phyloP scores from a whole-genome alignment of 108 stramenopile species.

The Bacterosira constricta region DNA sequence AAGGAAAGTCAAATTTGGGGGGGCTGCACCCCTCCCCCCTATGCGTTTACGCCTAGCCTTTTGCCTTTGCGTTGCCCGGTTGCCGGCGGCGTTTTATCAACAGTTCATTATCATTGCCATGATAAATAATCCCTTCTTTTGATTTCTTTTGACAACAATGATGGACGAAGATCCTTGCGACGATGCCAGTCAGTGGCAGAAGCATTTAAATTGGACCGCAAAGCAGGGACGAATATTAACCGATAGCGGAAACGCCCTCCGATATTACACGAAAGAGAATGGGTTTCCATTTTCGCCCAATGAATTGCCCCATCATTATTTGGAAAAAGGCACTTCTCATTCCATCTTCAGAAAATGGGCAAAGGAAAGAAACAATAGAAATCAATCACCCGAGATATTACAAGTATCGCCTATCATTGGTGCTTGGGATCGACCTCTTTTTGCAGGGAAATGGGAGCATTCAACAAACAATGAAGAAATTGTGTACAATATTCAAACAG shows the following conservation, averaged over 20 bases:
- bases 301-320: conserved; percentile 86
- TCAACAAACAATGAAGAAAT: conserved; percentile 75
- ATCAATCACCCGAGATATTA: neutral
- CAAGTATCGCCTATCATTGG: conserved; percentile 58
- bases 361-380: neutral
- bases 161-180: neutral
- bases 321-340: conserved; percentile 61
- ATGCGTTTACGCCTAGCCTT: too few species aligned
- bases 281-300: conserved; percentile 68
- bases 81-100: too few species aligned
- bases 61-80: too few species aligned
- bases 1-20: too few species aligned
- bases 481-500: conserved; percentile 85
- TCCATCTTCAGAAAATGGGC: conserved; percentile 43
- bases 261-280: conserved; percentile 60
- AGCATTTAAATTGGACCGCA: conserved; percentile 68
- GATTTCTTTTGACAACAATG: neutral
- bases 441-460: conserved; percentile 87
- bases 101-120: neutral
- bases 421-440: conserved; percentile 83
- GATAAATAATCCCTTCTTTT: neutral
- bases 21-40: too few species aligned
- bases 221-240: conserved; percentile 83
- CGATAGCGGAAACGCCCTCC: conserved; percentile 60
- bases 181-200: too few species aligned